Evolutionary conservation across 2,329 filamentous ascomycete species (phyloP).

Genomic region (Monosporascus sp.): DNA sequence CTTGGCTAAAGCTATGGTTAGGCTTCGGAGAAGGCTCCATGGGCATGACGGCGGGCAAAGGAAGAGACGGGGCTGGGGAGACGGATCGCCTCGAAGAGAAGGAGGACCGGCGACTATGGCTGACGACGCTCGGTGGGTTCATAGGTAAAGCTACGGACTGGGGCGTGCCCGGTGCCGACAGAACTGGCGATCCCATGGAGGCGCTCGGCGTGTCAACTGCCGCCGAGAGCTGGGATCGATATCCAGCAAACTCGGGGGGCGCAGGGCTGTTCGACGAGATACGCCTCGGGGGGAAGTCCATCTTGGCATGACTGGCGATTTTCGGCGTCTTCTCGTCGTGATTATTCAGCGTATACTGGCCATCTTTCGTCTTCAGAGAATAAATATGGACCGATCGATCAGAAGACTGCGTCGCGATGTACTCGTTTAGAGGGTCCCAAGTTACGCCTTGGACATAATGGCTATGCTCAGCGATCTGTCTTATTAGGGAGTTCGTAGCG

Average conservation of each 20-base stretch:
- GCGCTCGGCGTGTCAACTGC: constrained; percentile 45
- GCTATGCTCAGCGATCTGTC: constrained; percentile 94
- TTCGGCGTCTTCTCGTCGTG: constrained; percentile 66
- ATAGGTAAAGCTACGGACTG: constrained; percentile 86
- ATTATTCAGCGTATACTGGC: constrained; percentile 73
- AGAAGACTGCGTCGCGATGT: constrained; percentile 95
- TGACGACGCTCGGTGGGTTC: constrained; percentile 87
- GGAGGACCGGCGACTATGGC: constrained; percentile 89
- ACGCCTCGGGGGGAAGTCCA: constrained; percentile 86
- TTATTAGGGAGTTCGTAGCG: constrained; percentile 70
- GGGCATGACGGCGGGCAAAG: constrained; percentile 90
- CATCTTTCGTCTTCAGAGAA: constrained; percentile 91
- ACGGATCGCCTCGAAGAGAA: constrained; percentile 85
- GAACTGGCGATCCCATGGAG: constrained; percentile 72
- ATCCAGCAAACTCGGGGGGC: constrained; percentile 67
- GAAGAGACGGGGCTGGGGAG: constrained; percentile 89
- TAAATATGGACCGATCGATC: constrained; percentile 98
- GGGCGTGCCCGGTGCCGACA: constrained; percentile 90
- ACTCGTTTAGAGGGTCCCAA: constrained; percentile 98
- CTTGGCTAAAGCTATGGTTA: constrained; percentile 48
- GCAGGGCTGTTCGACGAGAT: constrained; percentile 91
- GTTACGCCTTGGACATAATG: constrained; percentile 98
- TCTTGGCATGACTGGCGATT: constrained; percentile 70
- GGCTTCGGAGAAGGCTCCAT: constrained; percentile 85
- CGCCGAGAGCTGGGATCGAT: constrained; percentile 59